Evolutionary conservation across 192 early-diverging fungal species (phyloP), one percentile per base, ranked within the genome.

Genomic region (Backusella luteola): DNA sequence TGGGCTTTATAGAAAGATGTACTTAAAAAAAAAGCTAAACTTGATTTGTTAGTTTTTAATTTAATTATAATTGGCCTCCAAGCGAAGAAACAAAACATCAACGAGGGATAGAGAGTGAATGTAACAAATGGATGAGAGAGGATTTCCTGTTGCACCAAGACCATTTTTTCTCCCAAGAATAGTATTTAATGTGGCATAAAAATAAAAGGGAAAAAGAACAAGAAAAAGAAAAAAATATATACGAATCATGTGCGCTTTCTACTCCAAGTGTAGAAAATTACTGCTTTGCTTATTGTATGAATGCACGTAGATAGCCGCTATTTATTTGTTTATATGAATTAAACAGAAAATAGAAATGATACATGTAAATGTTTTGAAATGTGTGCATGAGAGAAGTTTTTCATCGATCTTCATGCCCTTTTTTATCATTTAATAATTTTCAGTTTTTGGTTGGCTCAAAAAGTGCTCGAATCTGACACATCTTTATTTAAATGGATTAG

Each of bases 401-500:
- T 26, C 26, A 29, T 63, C 21, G 56, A 63, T 63, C 56, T 63
- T 63, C 56, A 1, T 14, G 9, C 23, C 21, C 26, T 26, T 63
- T 63, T 63, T 49, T 49, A n/a, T 49, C 17, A 49, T 21, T 49
- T n/a, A n/a, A 29, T 63, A 11, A 63, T 63, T 63, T 63, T 4
- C 23, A 63, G 12, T 12, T 11, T 63, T 63, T 63, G 56, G 56
- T 63, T 63, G 56, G 56, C 56, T 63, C 23, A 63, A 63, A 63
- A 7, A 29, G 3, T 21, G 56, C 56, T 63, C 21, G 23, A 63
- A 23, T 63, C 56, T 63, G 56, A 63, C 56, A 63, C 56, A 63
- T 63, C 56, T 63, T 63, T 29, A 63, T 63, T 29, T 63, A 63
- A 63, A 63, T 63, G 56, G 21, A 29, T 63, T 29, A 63, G 56